Percentiles rank a stretch among this genome's conserved stretches.
Evolutionary conservation across 2,329 filamentous ascomycete species (phyloP).

Genomic region (Colletotrichum destructivum): DNA sequence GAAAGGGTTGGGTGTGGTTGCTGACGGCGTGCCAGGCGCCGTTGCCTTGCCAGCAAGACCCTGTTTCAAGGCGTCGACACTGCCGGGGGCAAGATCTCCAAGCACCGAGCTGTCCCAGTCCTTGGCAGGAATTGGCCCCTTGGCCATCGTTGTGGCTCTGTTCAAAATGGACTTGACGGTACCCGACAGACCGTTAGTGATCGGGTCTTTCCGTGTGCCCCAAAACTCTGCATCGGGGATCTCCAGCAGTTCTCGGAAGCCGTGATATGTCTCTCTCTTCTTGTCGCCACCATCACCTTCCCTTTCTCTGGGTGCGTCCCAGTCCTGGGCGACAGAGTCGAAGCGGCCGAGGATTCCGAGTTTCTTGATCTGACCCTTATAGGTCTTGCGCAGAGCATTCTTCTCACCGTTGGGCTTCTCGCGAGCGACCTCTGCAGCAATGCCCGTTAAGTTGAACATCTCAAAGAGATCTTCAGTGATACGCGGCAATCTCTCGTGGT

Average conservation of each 20-base stretch:
- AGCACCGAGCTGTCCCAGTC: constrained; percentile 72
- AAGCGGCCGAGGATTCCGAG: constrained; percentile 74
- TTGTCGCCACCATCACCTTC: constrained; percentile 55
- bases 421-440: constrained; percentile 74
- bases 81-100: constrained; percentile 66
- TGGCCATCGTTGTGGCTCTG: constrained; percentile 71
- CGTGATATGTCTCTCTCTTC: constrained; percentile 65
- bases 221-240: constrained; percentile 58
- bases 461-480: constrained; percentile 72
- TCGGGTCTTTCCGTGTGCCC: constrained; percentile 61
- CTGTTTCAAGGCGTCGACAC: constrained; percentile 56
- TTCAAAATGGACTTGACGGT: constrained; percentile 60
- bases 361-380: constrained; percentile 78
- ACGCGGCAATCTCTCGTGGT: constrained; percentile 63
- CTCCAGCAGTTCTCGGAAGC: constrained; percentile 67
- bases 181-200: constrained; percentile 67
- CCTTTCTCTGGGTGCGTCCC: constrained; percentile 62
- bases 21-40: constrained; percentile 67
- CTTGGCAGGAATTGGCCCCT: constrained; percentile 68
- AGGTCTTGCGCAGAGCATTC: constrained; percentile 77
- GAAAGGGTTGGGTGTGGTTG: constrained; percentile 48
- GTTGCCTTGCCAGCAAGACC: constrained; percentile 62
- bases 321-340: constrained; percentile 67
- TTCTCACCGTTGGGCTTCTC: constrained; percentile 77
- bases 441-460: constrained; percentile 68